Base-by-base conservation (phyloP, 164 flowering plant species). In the Magnolia changhungtana region DNA sequence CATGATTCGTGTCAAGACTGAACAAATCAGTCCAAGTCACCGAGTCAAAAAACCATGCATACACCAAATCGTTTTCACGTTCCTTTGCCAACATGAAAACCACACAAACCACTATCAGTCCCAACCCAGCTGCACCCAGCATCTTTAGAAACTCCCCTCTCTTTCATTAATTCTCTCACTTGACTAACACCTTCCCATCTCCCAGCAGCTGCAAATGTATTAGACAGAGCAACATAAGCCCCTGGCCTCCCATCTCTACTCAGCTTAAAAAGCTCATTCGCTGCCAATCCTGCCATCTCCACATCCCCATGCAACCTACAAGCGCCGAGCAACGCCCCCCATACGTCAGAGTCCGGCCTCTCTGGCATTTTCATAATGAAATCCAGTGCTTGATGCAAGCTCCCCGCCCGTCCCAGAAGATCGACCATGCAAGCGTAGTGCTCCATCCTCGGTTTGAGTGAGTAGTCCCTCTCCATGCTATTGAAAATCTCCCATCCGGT, bases 401-500 rank as follows among this genome's bases (percentile, higher is more conserved):
- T 81, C 69, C 98, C 98, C 0, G 94, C 85, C 1, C 97, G 92
- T 6, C 99, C 97, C 20, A 96, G 69, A 45, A 94, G 86, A 84
- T 96, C 98, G 74, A 96, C 99, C 99, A 92, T 88, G 81, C 98
- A 94, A 69, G 99, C 92, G 83, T 91, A 92, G 78, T 94, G 99
- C 84, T 96, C 98, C 98, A 93, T 92, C 67, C 81, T 84, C 27
- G 97, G 99, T 79, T 88, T 88, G 78, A 92, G 10, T 4, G 69
- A 71, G 82, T 90, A 89, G 59, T 87, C 87, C 71, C 79, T 85
- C 74, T 90, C 86, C 98, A 96, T 90, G 85, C 90, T 89, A 18
- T 86, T 72, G 67, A 96, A 92, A 71, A 94, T 88, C 74, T 88
- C 86, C 81, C 72, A 59, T 16, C 98, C 99, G 80, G 83, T 80